Base-by-base conservation (phyloP, 176 grass and related monocot genomes). In the Oryza australiensis region DNA sequence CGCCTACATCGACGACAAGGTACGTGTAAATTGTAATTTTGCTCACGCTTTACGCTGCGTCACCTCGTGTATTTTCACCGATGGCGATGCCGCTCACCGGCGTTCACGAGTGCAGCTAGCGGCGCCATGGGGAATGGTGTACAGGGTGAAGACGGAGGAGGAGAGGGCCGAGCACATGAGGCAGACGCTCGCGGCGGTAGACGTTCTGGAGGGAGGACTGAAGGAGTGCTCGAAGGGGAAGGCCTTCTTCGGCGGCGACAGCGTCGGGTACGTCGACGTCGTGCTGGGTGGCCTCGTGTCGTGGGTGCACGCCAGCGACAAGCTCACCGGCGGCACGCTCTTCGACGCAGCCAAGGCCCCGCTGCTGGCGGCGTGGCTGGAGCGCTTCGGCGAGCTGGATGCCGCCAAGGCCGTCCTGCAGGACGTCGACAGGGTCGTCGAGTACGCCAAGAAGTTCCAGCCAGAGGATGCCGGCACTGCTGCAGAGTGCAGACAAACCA, bases 1-100 rank as follows among this genome's bases (percentile, higher is more conserved):
- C 23, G 78, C 65, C 79, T 92, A 74, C 75, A 72, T 85, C 3
- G 86, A 92, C n/a, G 86, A 88, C 38, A 83, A 88, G 89, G 89
- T 91, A 14, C 34, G 16, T 4, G 11, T 18, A 49, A 13, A 49
- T 18, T 49, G 15, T 4, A 18, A 49, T 15, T 49, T 49, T 18
- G 5, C 46, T 15, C 45, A 48, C 45, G 13, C 15, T 48, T 48
- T 15, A 48, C 0, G 13, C 45, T 15, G 13, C 45, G 45, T 41
- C 40, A 0, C 13, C 46, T 14, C 14, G 46, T 18, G 46, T 49
- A 6, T 49, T 4, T 49, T 49, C 46, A 49, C 46, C 46, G 46
- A 18, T 18, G 46, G 46, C 46, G 10, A 49, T 1, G 34, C 34
- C 34, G 46, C 46, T 43, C 12, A 11, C 42, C 42, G 42, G 46